These are phyloP conservation scores for Nannizziopsis barbatae DNA, from an alignment of 2,329 filamentous ascomycete genomes.

Conservation along the genomic window DNA sequence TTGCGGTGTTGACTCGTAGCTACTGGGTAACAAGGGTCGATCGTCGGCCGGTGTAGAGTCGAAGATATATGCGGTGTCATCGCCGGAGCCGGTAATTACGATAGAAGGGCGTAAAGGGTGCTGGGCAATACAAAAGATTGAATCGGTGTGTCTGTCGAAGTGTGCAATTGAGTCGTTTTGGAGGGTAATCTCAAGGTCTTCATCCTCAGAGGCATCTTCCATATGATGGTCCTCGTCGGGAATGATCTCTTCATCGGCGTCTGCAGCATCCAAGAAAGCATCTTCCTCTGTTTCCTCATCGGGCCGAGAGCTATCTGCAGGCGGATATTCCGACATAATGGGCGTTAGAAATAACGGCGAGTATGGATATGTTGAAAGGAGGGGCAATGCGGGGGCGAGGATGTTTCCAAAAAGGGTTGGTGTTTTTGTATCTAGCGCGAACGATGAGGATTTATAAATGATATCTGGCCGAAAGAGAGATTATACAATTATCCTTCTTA, in stretches of 20 bases:
- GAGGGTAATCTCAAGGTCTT: constrained; percentile 59
- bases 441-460: neutral
- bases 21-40: constrained; percentile 59
- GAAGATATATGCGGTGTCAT: constrained; percentile 78
- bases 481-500: neutral
- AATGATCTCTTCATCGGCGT: constrained; percentile 65
- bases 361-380: neutral
- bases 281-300: constrained; percentile 50
- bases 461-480: neutral
- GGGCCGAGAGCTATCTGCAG: constrained; percentile 17
- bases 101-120: constrained; percentile 70
- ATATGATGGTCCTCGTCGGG: constrained; percentile 64
- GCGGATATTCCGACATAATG: constrained; percentile 8
- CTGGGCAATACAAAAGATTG: constrained; percentile 87
- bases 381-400: constrained; percentile 10
- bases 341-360: neutral
- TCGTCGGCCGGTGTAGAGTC: constrained; percentile 54
- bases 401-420: neutral
- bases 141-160: constrained; percentile 83
- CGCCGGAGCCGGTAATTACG: constrained; percentile 75
- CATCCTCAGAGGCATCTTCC: constrained; percentile 61
- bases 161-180: constrained; percentile 89
- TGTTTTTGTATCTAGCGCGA: neutral
- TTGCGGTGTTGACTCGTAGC: constrained; percentile 58
- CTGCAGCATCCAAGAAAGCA: constrained; percentile 63